Conservation (phyloP, 139 green algal species). For the Chlamydomonas eustigma region DNA sequence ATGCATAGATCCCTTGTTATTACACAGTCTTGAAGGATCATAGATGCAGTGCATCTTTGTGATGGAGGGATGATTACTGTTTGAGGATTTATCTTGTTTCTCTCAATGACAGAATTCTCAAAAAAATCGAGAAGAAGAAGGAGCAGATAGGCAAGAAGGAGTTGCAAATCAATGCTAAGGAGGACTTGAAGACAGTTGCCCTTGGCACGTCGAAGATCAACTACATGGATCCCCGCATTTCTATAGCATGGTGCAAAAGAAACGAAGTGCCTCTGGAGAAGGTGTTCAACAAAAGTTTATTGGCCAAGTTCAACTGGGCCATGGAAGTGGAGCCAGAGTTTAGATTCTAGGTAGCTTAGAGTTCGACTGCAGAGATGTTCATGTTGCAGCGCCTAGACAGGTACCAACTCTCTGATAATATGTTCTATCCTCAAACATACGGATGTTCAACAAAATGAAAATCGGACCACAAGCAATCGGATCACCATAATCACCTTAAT, state of each 20-base stretch:
- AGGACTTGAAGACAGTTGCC: conserved; percentile 96
- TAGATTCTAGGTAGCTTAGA: background rate
- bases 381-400: too few species aligned
- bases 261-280: conserved; percentile 92
- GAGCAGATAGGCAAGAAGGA: conserved; percentile 58
- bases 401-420: too few species aligned
- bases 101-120: background rate
- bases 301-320: conserved; percentile 95
- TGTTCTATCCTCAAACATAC: too few species aligned
- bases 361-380: too few species aligned
- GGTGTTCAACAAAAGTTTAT: conserved; percentile 95
- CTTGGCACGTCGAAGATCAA: conserved; percentile 95
- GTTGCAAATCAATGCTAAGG: conserved; percentile 53
- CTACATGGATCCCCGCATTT: conserved; percentile 99
- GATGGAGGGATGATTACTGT: too few species aligned
- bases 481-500: too few species aligned
- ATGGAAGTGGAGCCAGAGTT: conserved; percentile 76
- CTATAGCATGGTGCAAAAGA: conserved; percentile 94
- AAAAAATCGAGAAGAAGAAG: conserved; percentile 51
- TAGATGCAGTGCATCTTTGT: too few species aligned
- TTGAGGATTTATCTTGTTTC: too few species aligned
- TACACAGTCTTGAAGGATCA: too few species aligned
- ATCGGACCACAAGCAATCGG: too few species aligned
- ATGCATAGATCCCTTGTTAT: too few species aligned
- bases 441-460: too few species aligned